These are phyloP conservation scores for Exserohilum turcica DNA, from an alignment of 2,329 filamentous ascomycete species.

Conservation along the genomic window DNA sequence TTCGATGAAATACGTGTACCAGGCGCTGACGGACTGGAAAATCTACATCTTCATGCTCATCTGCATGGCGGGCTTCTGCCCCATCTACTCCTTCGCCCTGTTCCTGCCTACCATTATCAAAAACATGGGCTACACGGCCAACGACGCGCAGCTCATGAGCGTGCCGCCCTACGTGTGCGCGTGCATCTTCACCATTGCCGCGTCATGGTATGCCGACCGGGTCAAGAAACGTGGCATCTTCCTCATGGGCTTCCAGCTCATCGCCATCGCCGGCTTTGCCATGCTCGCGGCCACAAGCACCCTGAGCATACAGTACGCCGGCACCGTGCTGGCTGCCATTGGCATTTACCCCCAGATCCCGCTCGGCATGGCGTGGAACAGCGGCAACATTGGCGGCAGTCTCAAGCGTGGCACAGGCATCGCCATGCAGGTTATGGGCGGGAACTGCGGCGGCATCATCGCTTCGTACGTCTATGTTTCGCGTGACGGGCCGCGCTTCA, in stretches of 20 bases:
- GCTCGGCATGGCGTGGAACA: constrained; percentile 63
- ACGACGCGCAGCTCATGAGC: constrained; percentile 42
- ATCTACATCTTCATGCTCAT: constrained; percentile 52
- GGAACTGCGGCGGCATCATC: constrained; percentile 75
- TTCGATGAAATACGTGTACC: constrained; percentile 45
- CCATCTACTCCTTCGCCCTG: constrained; percentile 53
- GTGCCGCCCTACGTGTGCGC: constrained; percentile 65
- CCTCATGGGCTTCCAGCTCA: constrained; percentile 38
- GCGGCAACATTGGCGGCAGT: constrained; percentile 62
- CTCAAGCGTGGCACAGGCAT: constrained; percentile 62
- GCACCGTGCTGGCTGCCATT: constrained; percentile 42
- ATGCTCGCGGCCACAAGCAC: constrained; percentile 37
- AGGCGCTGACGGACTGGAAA: constrained; percentile 50
- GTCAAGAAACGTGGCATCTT: constrained; percentile 39
- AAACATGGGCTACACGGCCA: constrained; percentile 63
- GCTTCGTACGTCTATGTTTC: constrained; percentile 57
- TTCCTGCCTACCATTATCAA: constrained; percentile 65
- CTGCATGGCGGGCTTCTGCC: constrained; percentile 48
- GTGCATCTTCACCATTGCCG: constrained; percentile 43
- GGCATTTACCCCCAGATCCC: constrained; percentile 63
- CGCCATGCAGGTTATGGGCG: constrained; percentile 61
- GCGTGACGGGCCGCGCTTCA: constrained; percentile 52
- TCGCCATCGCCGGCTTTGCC: constrained; percentile 61
- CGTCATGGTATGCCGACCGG: constrained; percentile 37
- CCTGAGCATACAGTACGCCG: constrained; percentile 41